Base-by-base conservation (phyloP, 2,329 filamentous ascomycete genomes). In the Nakataea oryzae region DNA sequence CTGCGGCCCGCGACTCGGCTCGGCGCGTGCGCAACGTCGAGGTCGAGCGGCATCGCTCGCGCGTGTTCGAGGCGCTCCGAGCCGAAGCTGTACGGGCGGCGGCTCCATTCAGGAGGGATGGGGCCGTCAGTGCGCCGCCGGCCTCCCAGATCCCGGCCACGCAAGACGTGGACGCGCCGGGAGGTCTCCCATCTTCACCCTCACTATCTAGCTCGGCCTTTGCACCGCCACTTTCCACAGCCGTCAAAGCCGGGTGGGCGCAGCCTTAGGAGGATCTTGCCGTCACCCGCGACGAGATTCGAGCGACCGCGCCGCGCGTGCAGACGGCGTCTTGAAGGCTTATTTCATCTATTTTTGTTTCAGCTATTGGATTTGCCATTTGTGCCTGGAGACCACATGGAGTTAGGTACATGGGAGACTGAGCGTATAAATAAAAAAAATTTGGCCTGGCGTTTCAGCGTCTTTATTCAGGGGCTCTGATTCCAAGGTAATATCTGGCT, bases 41-140 rank as follows among this genome's bases (percentile, higher is more conserved):
- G 17, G 67, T 70, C 32, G 83, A 86, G 70, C 72, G 80, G 32
- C 75, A 79, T 63, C 76, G 78, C 59, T 83, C 80, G 61, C 73
- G 74, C 8, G 63, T 70, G 1, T 86, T 86, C 66, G 82, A 85
- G 69, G 64, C 68, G 61, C 77, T 70, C 65, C 75, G 82, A 55
- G 72, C 73, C 54, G 77, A 81, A 64, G 81, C 81, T 3, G 70
- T 78, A 26, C 72, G 72, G 26, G 74, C 74, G 14, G 3, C 28
- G 6, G 50, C 58, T 27, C 41, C 47, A 47, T 4, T n/a, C 24
- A 28, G 58, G 27, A 59, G 58, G 32, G 58, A 59, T 34, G 41
- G 41, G 41, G 41, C 41, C 11, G 41, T 21, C 21, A 50, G 41
- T 21, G 41, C 41, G 17, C 41, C 41, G 41, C 41, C 41, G 41